phyloP scores from a whole-genome alignment of 495 filamentous ascomycete genomes.

The Penicillium salamii region DNA sequence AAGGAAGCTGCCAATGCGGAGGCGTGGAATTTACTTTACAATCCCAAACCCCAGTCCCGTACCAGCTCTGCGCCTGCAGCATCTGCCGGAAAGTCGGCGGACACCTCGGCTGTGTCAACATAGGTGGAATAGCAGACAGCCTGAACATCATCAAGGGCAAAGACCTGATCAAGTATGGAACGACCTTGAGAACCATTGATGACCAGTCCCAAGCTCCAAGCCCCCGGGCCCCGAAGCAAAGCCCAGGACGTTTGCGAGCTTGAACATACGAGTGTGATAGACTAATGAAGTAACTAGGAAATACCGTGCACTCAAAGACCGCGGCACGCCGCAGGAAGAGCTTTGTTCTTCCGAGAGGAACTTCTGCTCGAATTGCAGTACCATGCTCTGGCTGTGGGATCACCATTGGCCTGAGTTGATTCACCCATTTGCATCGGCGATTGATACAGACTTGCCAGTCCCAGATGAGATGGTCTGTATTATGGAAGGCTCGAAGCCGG shows the following conservation, averaged over 20 bases:
- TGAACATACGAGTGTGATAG: no score
- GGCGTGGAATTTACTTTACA: conserved; percentile 50
- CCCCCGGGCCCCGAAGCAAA: no score
- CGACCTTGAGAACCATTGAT: background rate
- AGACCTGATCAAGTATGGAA: conserved; percentile 46
- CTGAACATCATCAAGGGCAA: conserved; percentile 47
- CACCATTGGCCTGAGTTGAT: conserved; percentile 53
- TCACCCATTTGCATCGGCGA: conserved; percentile 56
- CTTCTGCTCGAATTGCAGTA: conserved; percentile 52
- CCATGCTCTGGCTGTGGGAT: conserved; percentile 52
- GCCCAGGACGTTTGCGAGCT: no score
- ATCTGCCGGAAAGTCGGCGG: conserved; percentile 57
- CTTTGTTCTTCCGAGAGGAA: conserved; percentile 46
- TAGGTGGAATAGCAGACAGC: conserved; percentile 48
- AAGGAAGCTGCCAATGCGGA: conserved; percentile 55
- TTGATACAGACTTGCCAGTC: conserved; percentile 50
- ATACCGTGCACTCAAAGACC: conserved; percentile 49
- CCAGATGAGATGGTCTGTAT: conserved; percentile 55
- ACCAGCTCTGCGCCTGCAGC: conserved; percentile 54
- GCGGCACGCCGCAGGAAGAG: conserved; percentile 43
- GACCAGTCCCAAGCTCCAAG: no score
- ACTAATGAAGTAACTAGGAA: conserved; percentile 33
- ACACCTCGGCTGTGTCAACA: conserved; percentile 48
- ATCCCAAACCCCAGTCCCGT: conserved; percentile 53
- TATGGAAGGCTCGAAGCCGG: conserved; percentile 45